phyloP scores from a whole-genome alignment of 2,329 filamentous ascomycete species.

The Aspergillus sp. region DNA sequence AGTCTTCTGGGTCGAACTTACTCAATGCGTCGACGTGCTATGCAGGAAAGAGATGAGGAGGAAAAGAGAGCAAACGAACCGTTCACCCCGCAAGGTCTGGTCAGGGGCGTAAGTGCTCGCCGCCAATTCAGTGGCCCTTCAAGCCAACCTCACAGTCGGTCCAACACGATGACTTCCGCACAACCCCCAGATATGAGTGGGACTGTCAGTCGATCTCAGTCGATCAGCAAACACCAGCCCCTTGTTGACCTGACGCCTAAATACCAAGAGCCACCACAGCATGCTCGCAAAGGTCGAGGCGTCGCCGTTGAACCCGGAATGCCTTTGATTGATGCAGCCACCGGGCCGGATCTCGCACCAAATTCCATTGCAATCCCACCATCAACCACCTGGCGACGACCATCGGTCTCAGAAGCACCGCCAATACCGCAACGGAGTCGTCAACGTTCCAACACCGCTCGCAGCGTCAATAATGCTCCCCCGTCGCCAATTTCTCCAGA shows the following conservation, averaged over 20 bases:
- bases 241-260: slow-evolving; percentile 64
- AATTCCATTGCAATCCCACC: slow-evolving; percentile 31
- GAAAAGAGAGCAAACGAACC: slow-evolving; percentile 36
- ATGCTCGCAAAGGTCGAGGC: slow-evolving; percentile 30
- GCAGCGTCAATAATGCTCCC: slow-evolving; percentile 18
- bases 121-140: slow-evolving; percentile 15
- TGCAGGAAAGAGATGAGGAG: slow-evolving; percentile 36
- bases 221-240: slow-evolving; percentile 49
- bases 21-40: slow-evolving; percentile 34
- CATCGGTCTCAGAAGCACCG: slow-evolving; percentile 12
- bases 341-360: slow-evolving; percentile 30
- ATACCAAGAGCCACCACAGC: slow-evolving; percentile 57
- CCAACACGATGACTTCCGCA: slow-evolving; percentile 28
- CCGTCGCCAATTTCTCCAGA: slow-evolving; percentile 7
- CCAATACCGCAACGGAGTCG: slow-evolving; percentile 11
- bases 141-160: slow-evolving; percentile 20
- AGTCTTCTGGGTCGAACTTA: slow-evolving; percentile 36
- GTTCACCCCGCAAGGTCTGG: slow-evolving; percentile 50
- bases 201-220: slow-evolving; percentile 43
- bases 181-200: slow-evolving; percentile 17
- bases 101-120: slow-evolving; percentile 46
- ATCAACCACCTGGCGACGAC: slow-evolving; percentile 37
- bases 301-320: slow-evolving; percentile 39
- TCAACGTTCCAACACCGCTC: slow-evolving; percentile 31
- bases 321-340: slow-evolving; percentile 39